phyloP scores from a whole-genome alignment of 768 basidiomycete species.

The Hysterangium stoloniferum region DNA sequence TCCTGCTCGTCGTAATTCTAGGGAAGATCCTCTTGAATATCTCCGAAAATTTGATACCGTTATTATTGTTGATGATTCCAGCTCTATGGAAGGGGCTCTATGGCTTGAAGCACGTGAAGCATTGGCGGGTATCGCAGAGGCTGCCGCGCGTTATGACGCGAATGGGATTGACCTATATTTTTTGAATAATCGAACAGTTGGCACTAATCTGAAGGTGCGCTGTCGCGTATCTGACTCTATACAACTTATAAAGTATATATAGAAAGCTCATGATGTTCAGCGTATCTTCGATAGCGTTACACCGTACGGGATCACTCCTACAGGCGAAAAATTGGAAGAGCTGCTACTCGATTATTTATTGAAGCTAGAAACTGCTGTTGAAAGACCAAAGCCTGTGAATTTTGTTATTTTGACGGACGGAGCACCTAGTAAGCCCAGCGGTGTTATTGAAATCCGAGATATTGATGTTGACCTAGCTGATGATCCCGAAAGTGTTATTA shows the following conservation, averaged over 20 bases:
- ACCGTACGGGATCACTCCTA: slow-evolving; percentile 40
- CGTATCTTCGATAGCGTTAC: slow-evolving; percentile 36
- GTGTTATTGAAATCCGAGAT: neutral
- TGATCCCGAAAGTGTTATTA: slow-evolving; percentile 21
- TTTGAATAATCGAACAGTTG: slow-evolving; percentile 35
- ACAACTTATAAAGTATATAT: neutral
- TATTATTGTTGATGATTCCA: slow-evolving; percentile 53
- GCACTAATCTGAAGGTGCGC: slow-evolving; percentile 32
- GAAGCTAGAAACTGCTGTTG: slow-evolving; percentile 25
- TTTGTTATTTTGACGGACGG: slow-evolving; percentile 59
- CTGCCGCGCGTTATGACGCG: slow-evolving; percentile 41
- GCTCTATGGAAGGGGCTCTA: slow-evolving; percentile 40
- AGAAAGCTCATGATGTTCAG: slow-evolving; percentile 33
- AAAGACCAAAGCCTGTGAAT: slow-evolving; percentile 45
- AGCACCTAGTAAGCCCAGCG: slow-evolving; percentile 37
- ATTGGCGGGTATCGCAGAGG: slow-evolving; percentile 40
- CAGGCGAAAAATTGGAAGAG: slow-evolving; percentile 33
- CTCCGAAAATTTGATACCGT: slow-evolving; percentile 43
- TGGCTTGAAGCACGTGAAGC: slow-evolving; percentile 47
- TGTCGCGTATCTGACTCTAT: neutral
- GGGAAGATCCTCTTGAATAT: slow-evolving; percentile 5
- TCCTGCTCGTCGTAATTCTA: neutral
- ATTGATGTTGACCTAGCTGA: slow-evolving; percentile 13
- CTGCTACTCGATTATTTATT: slow-evolving; percentile 32
- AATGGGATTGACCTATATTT: slow-evolving; percentile 61